Percentiles rank a stretch among this genome's conserved stretches.
These are phyloP conservation scores for Xerocomus potaroensis DNA, from an alignment of 768 basidiomycete species.

Conservation along the genomic window DNA sequence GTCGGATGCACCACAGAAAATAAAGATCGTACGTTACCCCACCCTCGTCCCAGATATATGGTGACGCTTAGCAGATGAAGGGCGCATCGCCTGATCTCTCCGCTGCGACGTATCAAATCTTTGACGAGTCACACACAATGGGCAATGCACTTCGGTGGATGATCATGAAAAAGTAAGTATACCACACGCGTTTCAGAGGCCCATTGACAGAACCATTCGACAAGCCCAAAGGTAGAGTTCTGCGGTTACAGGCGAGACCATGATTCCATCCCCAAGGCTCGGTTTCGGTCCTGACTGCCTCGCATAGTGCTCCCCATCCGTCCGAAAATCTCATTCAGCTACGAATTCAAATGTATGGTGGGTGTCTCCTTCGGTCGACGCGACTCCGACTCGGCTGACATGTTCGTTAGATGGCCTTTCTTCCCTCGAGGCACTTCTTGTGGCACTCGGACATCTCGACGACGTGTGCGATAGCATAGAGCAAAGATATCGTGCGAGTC, in stretches of 20 bases:
- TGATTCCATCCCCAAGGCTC: not conserved
- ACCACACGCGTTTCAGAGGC: not conserved
- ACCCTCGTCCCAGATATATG: not conserved
- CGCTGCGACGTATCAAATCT: constrained; percentile 86
- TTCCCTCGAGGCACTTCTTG: constrained; percentile 73
- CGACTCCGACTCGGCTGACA: not conserved
- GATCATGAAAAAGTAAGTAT: constrained; percentile 94
- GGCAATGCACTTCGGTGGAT: constrained; percentile 97
- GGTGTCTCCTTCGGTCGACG: constrained; percentile 30
- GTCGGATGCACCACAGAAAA: constrained; percentile 29
- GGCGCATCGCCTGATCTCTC: constrained; percentile 80
- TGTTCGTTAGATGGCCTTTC: constrained; percentile 71
- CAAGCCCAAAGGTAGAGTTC: constrained; percentile 95
- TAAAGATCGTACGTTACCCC: constrained; percentile 28
- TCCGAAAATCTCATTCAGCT: constrained; percentile 95
- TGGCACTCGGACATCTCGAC: constrained; percentile 75
- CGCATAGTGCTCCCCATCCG: constrained; percentile 69
- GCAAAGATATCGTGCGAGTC: constrained; percentile 58
- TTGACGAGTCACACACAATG: constrained; percentile 93
- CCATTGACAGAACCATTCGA: constrained; percentile 26
- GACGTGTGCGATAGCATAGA: constrained; percentile 69
- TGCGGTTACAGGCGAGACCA: constrained; percentile 86
- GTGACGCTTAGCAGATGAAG: constrained; percentile 58
- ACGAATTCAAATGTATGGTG: constrained; percentile 99
- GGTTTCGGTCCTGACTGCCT: not conserved